These are phyloP conservation scores for Chaetomiaceae sp. DNA, from an alignment of 2,329 filamentous ascomycete species.

Conservation along the genomic window DNA sequence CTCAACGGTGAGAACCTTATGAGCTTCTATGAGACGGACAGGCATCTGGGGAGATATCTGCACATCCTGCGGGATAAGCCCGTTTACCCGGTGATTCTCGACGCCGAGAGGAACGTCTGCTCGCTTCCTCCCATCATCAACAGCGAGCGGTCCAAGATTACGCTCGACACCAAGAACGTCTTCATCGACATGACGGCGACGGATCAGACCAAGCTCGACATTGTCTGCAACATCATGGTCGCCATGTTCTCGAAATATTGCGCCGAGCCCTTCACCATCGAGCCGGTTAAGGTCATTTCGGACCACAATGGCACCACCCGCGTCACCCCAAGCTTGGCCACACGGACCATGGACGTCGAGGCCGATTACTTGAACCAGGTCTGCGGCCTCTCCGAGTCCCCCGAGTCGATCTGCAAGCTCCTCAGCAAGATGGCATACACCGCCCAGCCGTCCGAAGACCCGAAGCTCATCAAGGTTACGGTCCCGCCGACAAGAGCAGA, in stretches of 20 bases:
- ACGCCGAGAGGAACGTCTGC: slow-evolving; percentile 80
- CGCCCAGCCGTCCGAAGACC: slow-evolving; percentile 68
- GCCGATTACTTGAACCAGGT: slow-evolving; percentile 92
- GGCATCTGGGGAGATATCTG: slow-evolving; percentile 82
- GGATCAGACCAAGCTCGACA: slow-evolving; percentile 92
- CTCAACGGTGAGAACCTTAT: slow-evolving; percentile 89
- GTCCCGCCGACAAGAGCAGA: slow-evolving; percentile 89
- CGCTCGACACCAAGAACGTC: slow-evolving; percentile 82
- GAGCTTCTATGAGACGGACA: slow-evolving; percentile 92
- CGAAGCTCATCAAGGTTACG: slow-evolving; percentile 69
- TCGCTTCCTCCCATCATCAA: slow-evolving; percentile 98
- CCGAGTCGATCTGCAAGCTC: slow-evolving; percentile 71
- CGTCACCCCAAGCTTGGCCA: slow-evolving; percentile 74
- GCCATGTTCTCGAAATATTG: slow-evolving; percentile 97
- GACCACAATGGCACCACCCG: slow-evolving; percentile 83
- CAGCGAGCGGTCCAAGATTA: slow-evolving; percentile 94
- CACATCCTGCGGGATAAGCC: slow-evolving; percentile 93
- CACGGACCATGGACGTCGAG: slow-evolving; percentile 73
- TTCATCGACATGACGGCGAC: slow-evolving; percentile 97
- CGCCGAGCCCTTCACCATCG: slow-evolving; percentile 82
- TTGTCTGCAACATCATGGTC: slow-evolving; percentile 92
- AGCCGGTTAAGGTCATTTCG: slow-evolving; percentile 88
- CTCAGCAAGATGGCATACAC: slow-evolving; percentile 84
- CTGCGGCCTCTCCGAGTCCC: slow-evolving; percentile 73
- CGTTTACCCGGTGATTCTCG: slow-evolving; percentile 93